Percentiles rank a stretch among this genome's conserved stretches.
phyloP scores from a whole-genome alignment of 495 filamentous ascomycete genomes.

The Daldinia caldariorum region DNA sequence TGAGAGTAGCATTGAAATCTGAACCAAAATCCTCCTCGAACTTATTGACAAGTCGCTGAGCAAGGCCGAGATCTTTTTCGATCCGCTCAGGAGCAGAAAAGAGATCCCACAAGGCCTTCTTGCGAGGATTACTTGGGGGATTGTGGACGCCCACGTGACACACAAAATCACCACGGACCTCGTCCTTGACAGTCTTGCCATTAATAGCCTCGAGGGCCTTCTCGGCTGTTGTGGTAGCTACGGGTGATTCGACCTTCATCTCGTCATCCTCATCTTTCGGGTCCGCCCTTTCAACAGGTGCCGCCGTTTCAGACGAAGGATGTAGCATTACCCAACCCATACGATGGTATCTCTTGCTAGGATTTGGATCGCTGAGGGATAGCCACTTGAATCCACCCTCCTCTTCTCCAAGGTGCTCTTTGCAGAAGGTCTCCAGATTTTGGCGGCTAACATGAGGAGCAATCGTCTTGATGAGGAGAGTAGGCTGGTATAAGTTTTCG shows the following conservation, averaged over 20 bases:
- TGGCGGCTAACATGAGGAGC: constrained; percentile 94
- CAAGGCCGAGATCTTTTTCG: constrained; percentile 83
- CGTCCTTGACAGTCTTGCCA: constrained; percentile 94
- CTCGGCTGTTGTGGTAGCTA: constrained; percentile 68
- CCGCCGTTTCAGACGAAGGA: constrained; percentile 71
- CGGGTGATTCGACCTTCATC: constrained; percentile 48
- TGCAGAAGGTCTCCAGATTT: constrained; percentile 91
- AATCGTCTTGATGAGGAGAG: constrained; percentile 96
- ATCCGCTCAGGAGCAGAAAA: constrained; percentile 91
- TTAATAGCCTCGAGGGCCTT: constrained; percentile 93
- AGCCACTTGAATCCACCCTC: constrained; percentile 91
- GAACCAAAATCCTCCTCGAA: constrained; percentile 83
- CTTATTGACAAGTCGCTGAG: constrained; percentile 75
- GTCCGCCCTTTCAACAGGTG: constrained; percentile 72
- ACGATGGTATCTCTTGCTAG: constrained; percentile 93
- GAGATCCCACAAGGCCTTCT: constrained; percentile 97
- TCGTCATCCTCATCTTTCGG: constrained; percentile 64
- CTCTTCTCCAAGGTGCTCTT: constrained; percentile 85
- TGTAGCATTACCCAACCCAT: constrained; percentile 99
- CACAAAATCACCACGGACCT: constrained; percentile 91
- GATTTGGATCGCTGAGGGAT: constrained; percentile 95
- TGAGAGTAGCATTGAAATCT: constrained; percentile 73
- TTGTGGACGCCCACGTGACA: constrained; percentile 97
- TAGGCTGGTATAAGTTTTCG: constrained; percentile 83
- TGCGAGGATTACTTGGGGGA: constrained; percentile 82